These are phyloP conservation scores for Gamarada debralockiae DNA, from an alignment of 495 filamentous ascomycete species.

Conservation along the genomic window DNA sequence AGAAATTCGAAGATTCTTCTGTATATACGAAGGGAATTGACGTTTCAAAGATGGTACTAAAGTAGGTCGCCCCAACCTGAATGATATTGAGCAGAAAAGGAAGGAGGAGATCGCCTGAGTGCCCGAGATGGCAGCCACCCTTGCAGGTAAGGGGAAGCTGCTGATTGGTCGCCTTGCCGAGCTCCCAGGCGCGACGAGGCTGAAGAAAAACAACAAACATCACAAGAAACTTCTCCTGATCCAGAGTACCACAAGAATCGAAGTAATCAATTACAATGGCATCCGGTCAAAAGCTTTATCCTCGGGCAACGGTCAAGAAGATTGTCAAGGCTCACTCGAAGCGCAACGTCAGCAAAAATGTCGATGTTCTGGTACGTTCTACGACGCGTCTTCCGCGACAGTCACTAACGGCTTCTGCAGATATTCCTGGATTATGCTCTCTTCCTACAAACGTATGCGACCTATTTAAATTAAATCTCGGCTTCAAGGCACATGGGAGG, in stretches of 20 bases:
- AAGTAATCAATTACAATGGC: slow-evolving; percentile 38
- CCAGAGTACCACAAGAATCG: background rate
- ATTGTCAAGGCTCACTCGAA: slow-evolving; percentile 88
- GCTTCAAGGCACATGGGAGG: background rate
- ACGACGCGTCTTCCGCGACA: slow-evolving; percentile 12
- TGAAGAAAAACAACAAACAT: background rate
- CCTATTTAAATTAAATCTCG: too few species aligned
- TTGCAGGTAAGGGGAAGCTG: background rate
- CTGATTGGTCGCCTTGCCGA: slow-evolving; percentile 2
- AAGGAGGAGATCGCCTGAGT: too few species aligned
- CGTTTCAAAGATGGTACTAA: background rate
- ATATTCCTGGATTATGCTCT: slow-evolving; percentile 87
- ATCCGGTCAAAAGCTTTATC: slow-evolving; percentile 69
- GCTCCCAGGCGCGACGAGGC: background rate
- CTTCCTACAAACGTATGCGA: slow-evolving; percentile 75
- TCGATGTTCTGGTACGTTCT: slow-evolving; percentile 74
- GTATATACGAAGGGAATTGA: background rate
- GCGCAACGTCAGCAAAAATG: slow-evolving; percentile 75
- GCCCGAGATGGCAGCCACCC: too few species aligned
- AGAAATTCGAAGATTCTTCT: background rate
- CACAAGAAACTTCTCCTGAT: background rate
- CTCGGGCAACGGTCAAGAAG: slow-evolving; percentile 77
- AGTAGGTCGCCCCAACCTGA: background rate
- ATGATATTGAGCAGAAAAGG: background rate
- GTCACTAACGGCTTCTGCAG: slow-evolving; percentile 34